A percentile compares a stretch with the other conserved stretches of the same genome.
These are phyloP conservation scores for Populus hybrid DNA, from an alignment of 441 rosid genomes.

Conservation along the genomic window DNA sequence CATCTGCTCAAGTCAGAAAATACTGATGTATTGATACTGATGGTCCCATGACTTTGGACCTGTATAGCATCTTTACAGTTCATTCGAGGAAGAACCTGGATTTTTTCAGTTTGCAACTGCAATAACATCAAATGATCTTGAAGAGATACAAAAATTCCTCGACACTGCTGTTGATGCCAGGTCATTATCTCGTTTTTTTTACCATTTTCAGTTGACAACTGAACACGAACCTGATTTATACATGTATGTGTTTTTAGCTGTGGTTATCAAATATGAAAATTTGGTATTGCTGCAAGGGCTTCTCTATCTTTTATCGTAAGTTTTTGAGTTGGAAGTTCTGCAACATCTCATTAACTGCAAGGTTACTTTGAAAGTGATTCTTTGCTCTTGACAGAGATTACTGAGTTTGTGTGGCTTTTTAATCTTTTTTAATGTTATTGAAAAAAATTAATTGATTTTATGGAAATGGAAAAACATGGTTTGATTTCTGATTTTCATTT, in stretches of 20 bases:
- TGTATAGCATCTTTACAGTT: constrained; percentile 63
- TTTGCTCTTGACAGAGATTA: not conserved
- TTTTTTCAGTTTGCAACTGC: constrained; percentile 85
- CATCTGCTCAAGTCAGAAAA: constrained; percentile 1
- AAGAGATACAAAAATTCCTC: constrained; percentile 88
- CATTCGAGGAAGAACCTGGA: constrained; percentile 83
- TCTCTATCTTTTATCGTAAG: not conserved
- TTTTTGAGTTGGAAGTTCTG: not conserved
- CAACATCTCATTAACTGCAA: not conserved
- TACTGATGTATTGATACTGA: not conserved
- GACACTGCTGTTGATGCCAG: constrained; percentile 81
- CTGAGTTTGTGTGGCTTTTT: not conserved
- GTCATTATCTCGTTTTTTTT: constrained; percentile 36
- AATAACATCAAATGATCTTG: constrained; percentile 76
- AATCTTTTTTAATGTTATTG: not conserved
- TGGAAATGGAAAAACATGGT: not conserved
- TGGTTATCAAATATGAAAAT: not conserved
- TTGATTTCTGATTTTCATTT: not conserved
- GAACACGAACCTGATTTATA: not conserved
- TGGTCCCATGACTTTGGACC: constrained; percentile 12
- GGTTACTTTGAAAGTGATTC: not conserved
- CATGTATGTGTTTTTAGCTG: not conserved
- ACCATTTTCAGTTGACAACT: constrained; percentile 17
- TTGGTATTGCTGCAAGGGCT: not conserved
- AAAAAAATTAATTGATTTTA: not conserved